Conservation (phyloP, 2,329 filamentous ascomycete species). For the Epichloe sp. region DNA sequence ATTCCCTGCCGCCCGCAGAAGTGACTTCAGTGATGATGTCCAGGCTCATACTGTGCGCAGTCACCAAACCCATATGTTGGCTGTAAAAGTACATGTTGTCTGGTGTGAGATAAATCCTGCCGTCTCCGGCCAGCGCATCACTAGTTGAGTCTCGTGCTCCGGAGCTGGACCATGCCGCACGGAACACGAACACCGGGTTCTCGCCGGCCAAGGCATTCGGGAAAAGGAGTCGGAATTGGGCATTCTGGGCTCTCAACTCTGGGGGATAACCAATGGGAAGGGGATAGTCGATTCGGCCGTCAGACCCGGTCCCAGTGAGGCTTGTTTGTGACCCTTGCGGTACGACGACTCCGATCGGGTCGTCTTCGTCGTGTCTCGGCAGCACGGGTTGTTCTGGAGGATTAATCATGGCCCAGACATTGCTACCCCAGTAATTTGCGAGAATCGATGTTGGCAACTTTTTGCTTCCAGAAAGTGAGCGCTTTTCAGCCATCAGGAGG, state of each 20-base stretch:
- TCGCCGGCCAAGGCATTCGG: constrained; percentile 65
- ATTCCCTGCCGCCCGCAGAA: constrained; percentile 76
- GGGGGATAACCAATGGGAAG: constrained; percentile 72
- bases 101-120: constrained; percentile 77
- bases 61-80: constrained; percentile 79
- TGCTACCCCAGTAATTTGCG: constrained; percentile 89
- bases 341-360: constrained; percentile 28
- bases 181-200: constrained; percentile 80
- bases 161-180: constrained; percentile 65
- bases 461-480: constrained; percentile 52
- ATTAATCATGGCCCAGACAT: constrained; percentile 47
- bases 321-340: constrained; percentile 17
- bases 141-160: constrained; percentile 27
- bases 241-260: constrained; percentile 73
- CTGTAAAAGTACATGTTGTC: constrained; percentile 93
- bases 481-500: constrained; percentile 63
- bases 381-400: constrained; percentile 17
- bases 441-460: constrained; percentile 73
- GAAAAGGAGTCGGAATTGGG: constrained; percentile 87
- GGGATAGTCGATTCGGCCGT: constrained; percentile 29
- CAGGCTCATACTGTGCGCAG: constrained; percentile 67
- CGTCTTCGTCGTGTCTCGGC: constrained; percentile 23
- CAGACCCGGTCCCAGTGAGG: constrained; percentile 13
- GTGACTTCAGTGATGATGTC: constrained; percentile 77
- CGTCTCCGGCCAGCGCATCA: constrained; percentile 41